These are phyloP conservation scores for Pseudophaeomoniella oleicola DNA, from an alignment of 2,329 filamentous ascomycete species.

Conservation along the genomic window DNA sequence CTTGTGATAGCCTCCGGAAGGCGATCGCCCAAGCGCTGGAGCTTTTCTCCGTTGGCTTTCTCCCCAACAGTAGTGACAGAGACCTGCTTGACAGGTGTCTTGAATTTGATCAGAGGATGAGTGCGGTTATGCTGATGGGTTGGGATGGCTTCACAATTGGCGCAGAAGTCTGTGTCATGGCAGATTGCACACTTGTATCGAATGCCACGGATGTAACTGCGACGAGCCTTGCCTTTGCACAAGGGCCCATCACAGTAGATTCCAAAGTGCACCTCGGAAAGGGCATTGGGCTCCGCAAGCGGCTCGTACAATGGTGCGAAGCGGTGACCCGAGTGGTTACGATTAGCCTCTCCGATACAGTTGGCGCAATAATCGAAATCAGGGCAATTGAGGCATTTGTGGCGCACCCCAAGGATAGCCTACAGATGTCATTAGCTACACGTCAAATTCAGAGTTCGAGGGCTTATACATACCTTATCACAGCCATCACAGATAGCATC, in stretches of 20 bases:
- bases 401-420: slow-evolving; percentile 73
- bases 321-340: slow-evolving; percentile 67
- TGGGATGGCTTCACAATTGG: slow-evolving; percentile 79
- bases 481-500: slow-evolving; percentile 91
- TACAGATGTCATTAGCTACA: too few relatives aligned
- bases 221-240: slow-evolving; percentile 46
- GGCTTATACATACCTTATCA: slow-evolving; percentile 47
- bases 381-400: slow-evolving; percentile 94
- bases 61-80: slow-evolving; percentile 75
- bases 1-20: slow-evolving; percentile 9
- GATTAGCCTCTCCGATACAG: slow-evolving; percentile 53
- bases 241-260: slow-evolving; percentile 93
- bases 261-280: slow-evolving; percentile 51
- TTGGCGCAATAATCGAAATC: slow-evolving; percentile 90
- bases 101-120: slow-evolving; percentile 96
- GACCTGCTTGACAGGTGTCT: slow-evolving; percentile 77
- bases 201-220: slow-evolving; percentile 59
- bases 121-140: slow-evolving; percentile 78
- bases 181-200: slow-evolving; percentile 98
- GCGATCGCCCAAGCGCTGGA: slow-evolving; percentile 61
- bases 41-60: slow-evolving; percentile 49
- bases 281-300: slow-evolving; percentile 29
- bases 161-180: slow-evolving; percentile 89
- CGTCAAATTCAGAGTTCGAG: too few relatives aligned
- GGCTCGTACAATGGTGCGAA: slow-evolving; percentile 80